These are phyloP conservation scores for Aspergillus uvarum DNA, from an alignment of 2,329 filamentous ascomycete genomes.

Conservation along the genomic window DNA sequence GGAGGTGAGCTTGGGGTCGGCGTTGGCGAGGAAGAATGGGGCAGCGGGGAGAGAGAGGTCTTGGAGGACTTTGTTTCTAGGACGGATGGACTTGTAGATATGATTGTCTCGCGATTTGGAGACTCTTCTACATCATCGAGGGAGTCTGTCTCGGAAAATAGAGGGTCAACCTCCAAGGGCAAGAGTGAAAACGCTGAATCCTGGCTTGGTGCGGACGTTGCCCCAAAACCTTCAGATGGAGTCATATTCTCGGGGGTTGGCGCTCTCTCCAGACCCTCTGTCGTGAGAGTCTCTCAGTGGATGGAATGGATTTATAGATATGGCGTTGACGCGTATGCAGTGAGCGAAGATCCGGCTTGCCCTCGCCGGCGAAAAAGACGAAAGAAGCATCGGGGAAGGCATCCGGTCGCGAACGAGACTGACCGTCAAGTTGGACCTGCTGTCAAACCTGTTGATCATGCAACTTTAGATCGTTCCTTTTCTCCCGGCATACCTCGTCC, in stretches of 20 bases:
- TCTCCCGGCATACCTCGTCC: slow-evolving; percentile 47
- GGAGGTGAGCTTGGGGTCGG: slow-evolving; percentile 91
- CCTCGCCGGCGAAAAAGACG: slow-evolving; percentile 51
- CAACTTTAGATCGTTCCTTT: slow-evolving; percentile 25
- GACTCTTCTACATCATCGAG: slow-evolving; percentile 45
- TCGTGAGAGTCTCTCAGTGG: slow-evolving; percentile 77
- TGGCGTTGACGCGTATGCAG: slow-evolving; percentile 80
- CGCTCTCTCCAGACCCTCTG: slow-evolving; percentile 66
- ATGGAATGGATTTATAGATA: slow-evolving; percentile 83
- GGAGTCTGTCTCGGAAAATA: slow-evolving; percentile 18
- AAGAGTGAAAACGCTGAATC: slow-evolving; percentile 35
- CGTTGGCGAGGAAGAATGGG: slow-evolving; percentile 92
- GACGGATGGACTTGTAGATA: slow-evolving; percentile 80
- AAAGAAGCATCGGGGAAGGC: slow-evolving; percentile 30
- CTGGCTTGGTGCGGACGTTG: slow-evolving; percentile 74
- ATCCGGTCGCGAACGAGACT: slow-evolving; percentile 12
- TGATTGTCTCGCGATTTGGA: slow-evolving; percentile 85
- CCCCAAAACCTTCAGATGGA: slow-evolving; percentile 72
- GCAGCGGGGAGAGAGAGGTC: slow-evolving; percentile 89
- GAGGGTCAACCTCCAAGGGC: slow-evolving; percentile 15
- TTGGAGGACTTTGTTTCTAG: slow-evolving; percentile 80
- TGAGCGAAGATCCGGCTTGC: slow-evolving; percentile 74
- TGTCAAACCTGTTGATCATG: slow-evolving; percentile 9
- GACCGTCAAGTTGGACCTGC: slow-evolving; percentile 6
- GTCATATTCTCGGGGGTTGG: slow-evolving; percentile 82